Evolutionary conservation across 1,284 basidiomycete genomes (phyloP), one percentile per base, ranked within the genome.

Genomic region (Porogramme epimiltina): DNA sequence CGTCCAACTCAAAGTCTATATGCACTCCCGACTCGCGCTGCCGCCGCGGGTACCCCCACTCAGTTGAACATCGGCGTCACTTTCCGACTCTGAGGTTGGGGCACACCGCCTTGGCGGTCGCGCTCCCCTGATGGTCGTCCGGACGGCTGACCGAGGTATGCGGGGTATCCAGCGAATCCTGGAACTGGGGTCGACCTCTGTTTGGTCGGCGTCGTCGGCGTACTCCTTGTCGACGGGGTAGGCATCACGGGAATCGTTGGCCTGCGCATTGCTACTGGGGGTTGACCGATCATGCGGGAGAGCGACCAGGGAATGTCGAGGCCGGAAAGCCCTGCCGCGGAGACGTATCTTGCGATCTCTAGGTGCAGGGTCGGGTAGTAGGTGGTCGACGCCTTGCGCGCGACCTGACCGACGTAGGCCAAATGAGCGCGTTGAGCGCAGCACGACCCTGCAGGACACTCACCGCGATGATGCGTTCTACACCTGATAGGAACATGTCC

Each of bases 331-430:
- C 67, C 66, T 1, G 87, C 83, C 54, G 84, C 76, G 0, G 79
- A 75, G 56, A 95, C 78, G 67, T 96, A 97, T 22, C 93, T 82
- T 1, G 93, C 82, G 42, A 98, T 76, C 70, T 97, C 95, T 42
- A 97, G 84, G 67, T 98, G 95, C 2, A 98, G 80, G 1, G 85
- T 89, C 0, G 93, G 93, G 69, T 98, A 98, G 69, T 96, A 96
- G 10, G 89, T 87, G 13, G 88, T 85, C 6, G 94, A 96, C 8
- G 95, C 93, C 70, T 96, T 96, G 48, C 95, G 87, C 1, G 93
- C 83, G 38, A 95, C 91, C 94, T 97, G 64, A 9, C 22, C n/a
- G 49, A 41, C 40, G 16, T 2, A 2, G 24, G 34, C 37, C 37
- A 37, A 4, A 3, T 23, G 20, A 34, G 34, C 8, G 28, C 6